A percentile compares a stretch with the other conserved stretches of the same genome.
Evolutionary conservation across 371 early-diverging fungal species (phyloP).

Genomic region (Chytridium lagenaria): DNA sequence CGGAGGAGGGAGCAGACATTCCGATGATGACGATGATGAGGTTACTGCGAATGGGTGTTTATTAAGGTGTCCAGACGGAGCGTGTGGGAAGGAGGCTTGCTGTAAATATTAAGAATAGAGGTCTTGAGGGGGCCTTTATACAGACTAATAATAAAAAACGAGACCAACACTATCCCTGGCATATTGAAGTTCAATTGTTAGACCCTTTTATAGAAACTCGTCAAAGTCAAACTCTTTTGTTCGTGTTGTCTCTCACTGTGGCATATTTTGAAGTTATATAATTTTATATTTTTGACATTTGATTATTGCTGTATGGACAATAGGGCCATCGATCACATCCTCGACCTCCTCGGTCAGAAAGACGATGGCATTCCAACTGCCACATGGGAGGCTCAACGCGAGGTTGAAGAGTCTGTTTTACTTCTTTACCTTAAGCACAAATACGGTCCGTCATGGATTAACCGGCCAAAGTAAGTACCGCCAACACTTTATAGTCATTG

Average conservation of each 20-base stretch:
- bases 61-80: background rate
- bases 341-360: conserved; percentile 19
- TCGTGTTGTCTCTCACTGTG: too few species aligned
- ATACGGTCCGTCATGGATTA: background rate
- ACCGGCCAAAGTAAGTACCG: background rate
- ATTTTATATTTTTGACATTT: too few species aligned
- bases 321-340: background rate
- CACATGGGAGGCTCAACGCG: conserved; percentile 53
- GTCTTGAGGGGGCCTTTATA: too few species aligned
- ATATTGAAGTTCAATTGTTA: too few species aligned
- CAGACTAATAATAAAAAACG: background rate
- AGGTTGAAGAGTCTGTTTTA: conserved; percentile 50
- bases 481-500: background rate
- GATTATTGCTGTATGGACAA: background rate
- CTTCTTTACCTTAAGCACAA: conserved; percentile 23
- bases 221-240: too few species aligned
- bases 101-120: background rate
- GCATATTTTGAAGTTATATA: too few species aligned
- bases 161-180: too few species aligned
- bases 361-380: conserved; percentile 58
- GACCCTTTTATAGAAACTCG: too few species aligned
- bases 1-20: background rate
- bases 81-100: background rate
- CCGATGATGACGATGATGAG: background rate
- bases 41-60: background rate